These are phyloP conservation scores for Euphrasia arctica DNA, from an alignment of 305 asterid species.

Conservation along the genomic window DNA sequence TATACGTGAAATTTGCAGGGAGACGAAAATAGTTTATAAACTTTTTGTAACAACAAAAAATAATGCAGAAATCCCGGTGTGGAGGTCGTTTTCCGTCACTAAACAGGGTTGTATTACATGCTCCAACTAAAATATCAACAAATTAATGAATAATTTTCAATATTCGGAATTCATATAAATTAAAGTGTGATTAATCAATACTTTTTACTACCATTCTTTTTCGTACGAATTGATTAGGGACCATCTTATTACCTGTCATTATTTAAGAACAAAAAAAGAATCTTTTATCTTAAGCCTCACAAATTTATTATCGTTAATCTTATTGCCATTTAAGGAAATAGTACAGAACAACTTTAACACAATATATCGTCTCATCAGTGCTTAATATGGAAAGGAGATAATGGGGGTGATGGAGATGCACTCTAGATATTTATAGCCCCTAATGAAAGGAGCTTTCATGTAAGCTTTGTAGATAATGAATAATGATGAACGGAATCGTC, in stretches of 20 bases:
- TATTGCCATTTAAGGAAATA: slow-evolving; percentile 48
- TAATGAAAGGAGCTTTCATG: slow-evolving; percentile 32
- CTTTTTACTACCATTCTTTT: background rate
- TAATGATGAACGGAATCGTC: slow-evolving; percentile 4
- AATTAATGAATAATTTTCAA: too few relatives aligned
- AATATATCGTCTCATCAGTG: slow-evolving; percentile 23
- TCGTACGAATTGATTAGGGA: slow-evolving; percentile 23
- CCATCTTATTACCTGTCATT: slow-evolving; percentile 31
- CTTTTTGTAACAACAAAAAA: too few relatives aligned
- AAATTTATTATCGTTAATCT: slow-evolving; percentile 49
- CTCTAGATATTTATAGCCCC: slow-evolving; percentile 28
- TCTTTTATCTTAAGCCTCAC: slow-evolving; percentile 51
- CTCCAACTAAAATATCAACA: background rate
- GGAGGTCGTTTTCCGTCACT: slow-evolving; percentile 32
- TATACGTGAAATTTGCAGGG: too few relatives aligned
- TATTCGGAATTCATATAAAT: background rate
- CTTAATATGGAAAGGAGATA: slow-evolving; percentile 37
- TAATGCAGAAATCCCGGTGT: slow-evolving; percentile 13
- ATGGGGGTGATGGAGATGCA: slow-evolving; percentile 39
- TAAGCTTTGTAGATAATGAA: background rate
- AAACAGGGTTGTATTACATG: too few relatives aligned
- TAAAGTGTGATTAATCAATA: slow-evolving; percentile 25
- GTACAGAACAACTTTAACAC: slow-evolving; percentile 48
- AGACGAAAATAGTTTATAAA: too few relatives aligned
- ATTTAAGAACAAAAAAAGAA: slow-evolving; percentile 30